phyloP scores from a whole-genome alignment of 2,329 filamentous ascomycete genomes.

The Periconia sp. region DNA sequence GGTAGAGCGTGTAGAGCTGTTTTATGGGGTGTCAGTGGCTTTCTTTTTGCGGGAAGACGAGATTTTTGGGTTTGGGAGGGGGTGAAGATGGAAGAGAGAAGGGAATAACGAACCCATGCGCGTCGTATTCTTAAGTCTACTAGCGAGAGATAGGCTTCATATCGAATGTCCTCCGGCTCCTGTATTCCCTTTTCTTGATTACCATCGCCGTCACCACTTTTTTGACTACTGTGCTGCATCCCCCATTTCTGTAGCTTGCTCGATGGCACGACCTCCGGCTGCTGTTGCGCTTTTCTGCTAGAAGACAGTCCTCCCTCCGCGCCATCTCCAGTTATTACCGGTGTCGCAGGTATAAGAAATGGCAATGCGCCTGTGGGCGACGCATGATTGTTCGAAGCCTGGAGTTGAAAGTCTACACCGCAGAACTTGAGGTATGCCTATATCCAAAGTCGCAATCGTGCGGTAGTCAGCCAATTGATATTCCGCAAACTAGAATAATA shows the following conservation, averaged over 20 bases:
- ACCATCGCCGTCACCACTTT: constrained; percentile 45
- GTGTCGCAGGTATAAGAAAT: constrained; percentile 68
- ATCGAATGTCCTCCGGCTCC: constrained; percentile 57
- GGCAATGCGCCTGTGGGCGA: constrained; percentile 87
- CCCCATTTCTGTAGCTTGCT: constrained; percentile 71
- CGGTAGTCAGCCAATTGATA: not conserved
- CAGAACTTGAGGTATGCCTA: constrained; percentile 83
- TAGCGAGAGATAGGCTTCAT: constrained; percentile 77
- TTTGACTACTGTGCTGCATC: constrained; percentile 44
- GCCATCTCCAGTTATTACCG: constrained; percentile 34
- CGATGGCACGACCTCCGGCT: constrained; percentile 56
- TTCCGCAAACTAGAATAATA: not conserved
- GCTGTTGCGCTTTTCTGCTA: no score
- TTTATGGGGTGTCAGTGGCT: constrained; percentile 1
- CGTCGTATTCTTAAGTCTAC: constrained; percentile 76
- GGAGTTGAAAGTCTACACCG: constrained; percentile 65
- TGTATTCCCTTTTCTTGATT: constrained; percentile 43
- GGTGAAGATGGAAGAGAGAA: not conserved
- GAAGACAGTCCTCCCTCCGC: constrained; percentile 41
- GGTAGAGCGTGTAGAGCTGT: constrained; percentile 77
- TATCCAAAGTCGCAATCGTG: not conserved
- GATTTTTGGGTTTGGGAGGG: not conserved
- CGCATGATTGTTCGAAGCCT: constrained; percentile 86
- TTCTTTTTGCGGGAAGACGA: not conserved
- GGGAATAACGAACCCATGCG: constrained; percentile 68